Base-by-base conservation (phyloP, 768 basidiomycete species). In the Mrakia hoshinonis region DNA sequence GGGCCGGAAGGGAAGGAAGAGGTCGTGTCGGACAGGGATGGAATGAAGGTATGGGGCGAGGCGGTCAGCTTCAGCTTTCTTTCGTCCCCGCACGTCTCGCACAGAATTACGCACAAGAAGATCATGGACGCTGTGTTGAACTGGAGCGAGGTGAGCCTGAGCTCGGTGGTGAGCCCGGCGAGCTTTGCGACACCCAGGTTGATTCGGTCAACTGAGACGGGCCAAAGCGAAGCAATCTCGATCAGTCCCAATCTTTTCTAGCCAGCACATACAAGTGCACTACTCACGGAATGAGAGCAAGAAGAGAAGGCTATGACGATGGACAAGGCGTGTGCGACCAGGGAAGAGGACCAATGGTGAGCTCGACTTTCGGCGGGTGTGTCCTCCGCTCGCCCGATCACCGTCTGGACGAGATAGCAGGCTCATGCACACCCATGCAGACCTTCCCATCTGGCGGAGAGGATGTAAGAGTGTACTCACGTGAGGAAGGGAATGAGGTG, bases 231-330 rank as follows among this genome's bases (percentile, higher is more conserved):
- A 18, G 49, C 24, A 6, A 24, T n/a, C n/a, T n/a, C n/a, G n/a
- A n/a, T n/a, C n/a, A n/a, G n/a, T n/a, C n/a, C n/a, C n/a, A n/a
- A n/a, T n/a, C n/a, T n/a, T n/a, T n/a, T n/a, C n/a, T n/a, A n/a
- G n/a, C n/a, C n/a, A n/a, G n/a, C n/a, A n/a, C n/a, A n/a, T n/a
- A n/a, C n/a, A n/a, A n/a, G n/a, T n/a, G n/a, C n/a, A n/a, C 22
- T 51, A 51, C 15, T 51, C 22, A 24, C 24, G 64, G 71, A 76
- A 77, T 0, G 78, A 80, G 0, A 82, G 79, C 10, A 82, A 75
- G 72, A 82, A 83, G 20, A 83, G 79, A 52, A 80, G 71, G 3
- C 66, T 79, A 79, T n/a, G n/a, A n/a, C n/a, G n/a, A n/a, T n/a
- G n/a, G n/a, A n/a, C n/a, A n/a, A n/a, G n/a, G n/a, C n/a, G n/a